Evolutionary conservation across 2,329 filamentous ascomycete species (phyloP).

Genomic region (Kalmusia sp.): DNA sequence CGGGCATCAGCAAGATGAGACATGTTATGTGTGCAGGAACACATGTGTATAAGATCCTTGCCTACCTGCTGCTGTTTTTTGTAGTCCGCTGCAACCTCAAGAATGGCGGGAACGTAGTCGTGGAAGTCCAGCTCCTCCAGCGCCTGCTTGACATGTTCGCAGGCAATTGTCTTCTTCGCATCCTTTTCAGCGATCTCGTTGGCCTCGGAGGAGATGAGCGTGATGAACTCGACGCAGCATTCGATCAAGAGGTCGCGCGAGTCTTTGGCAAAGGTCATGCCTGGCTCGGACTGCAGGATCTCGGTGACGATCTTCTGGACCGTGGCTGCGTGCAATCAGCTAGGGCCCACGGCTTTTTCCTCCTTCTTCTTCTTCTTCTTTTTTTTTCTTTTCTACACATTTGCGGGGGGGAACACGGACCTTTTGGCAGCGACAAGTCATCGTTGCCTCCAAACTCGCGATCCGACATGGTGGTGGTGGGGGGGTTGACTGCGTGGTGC

Average conservation of each 20-base stretch:
- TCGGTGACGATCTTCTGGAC: conserved; percentile 89
- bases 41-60: conserved; percentile 17
- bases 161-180: conserved; percentile 98
- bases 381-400: too few relatives aligned
- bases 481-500: conserved; percentile 13
- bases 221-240: conserved; percentile 99
- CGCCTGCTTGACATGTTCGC: conserved; percentile 95
- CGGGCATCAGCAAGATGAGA: conserved; percentile 19
- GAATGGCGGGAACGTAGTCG: conserved; percentile 87
- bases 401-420: conserved; percentile 25
- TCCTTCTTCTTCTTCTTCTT: too few relatives aligned
- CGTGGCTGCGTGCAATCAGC: conserved; percentile 59
- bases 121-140: conserved; percentile 90
- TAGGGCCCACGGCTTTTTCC: not conserved
- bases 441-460: conserved; percentile 54
- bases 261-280: conserved; percentile 91
- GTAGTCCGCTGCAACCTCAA: conserved; percentile 87
- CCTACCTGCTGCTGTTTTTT: conserved; percentile 90
- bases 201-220: conserved; percentile 95
- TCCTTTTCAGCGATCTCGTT: conserved; percentile 99
- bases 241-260: conserved; percentile 95
- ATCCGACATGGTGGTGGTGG: conserved; percentile 46
- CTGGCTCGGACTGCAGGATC: conserved; percentile 79
- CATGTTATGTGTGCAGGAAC: not conserved
- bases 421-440: conserved; percentile 51